Evolutionary conservation across 495 filamentous ascomycete genomes (phyloP), one percentile per base, ranked within the genome.

Genomic region (Barbatosphaeria neglecta): DNA sequence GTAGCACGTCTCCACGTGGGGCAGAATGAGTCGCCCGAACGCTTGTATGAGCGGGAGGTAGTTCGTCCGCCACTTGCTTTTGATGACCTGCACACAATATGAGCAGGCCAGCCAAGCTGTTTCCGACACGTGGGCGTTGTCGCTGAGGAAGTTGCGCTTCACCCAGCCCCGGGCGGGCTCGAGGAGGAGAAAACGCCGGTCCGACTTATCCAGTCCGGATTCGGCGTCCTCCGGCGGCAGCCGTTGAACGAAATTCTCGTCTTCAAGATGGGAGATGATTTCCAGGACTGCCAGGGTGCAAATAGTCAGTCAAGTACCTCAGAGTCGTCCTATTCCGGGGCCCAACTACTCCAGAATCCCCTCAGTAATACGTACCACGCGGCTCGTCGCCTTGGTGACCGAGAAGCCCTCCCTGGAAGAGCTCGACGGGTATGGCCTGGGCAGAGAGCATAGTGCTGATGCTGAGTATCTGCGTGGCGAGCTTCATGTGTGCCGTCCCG

Each of bases 1-100:
- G 22, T 48, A 48, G 24, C 46, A 48, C 20, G 35, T n/a, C 25
- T 48, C 41, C 15, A 25, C 46, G 18, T 48, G 46, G 10, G 46
- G 46, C 3, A 37, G 33, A 24, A 48, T 48, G 46, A 48, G 22
- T 4, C 46, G 25, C 7, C 39, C 46, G 23, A 41, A 48, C 3
- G 27, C 46, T 16, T 48, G 46, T 19, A 48, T 42, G 7, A 18
- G 37, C 2, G 38, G 25, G 1, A 48, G 38, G 10, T 24, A 42
- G 40, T 25, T 42, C 24, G 25, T 22, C 37, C 35, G 37, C 24
- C 31, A 13, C 27, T 41, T 11, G 31, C 31, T 28, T 39, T 41
- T 27, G 17, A 48, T 42, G 19, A 24, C 46, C 18, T 48, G 33
- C 15, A 48, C 38, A 27, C 46, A 48, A 18, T 41, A 31, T 8